Evolutionary conservation across 768 basidiomycete genomes (phyloP).

Genomic region (Imleria badia): DNA sequence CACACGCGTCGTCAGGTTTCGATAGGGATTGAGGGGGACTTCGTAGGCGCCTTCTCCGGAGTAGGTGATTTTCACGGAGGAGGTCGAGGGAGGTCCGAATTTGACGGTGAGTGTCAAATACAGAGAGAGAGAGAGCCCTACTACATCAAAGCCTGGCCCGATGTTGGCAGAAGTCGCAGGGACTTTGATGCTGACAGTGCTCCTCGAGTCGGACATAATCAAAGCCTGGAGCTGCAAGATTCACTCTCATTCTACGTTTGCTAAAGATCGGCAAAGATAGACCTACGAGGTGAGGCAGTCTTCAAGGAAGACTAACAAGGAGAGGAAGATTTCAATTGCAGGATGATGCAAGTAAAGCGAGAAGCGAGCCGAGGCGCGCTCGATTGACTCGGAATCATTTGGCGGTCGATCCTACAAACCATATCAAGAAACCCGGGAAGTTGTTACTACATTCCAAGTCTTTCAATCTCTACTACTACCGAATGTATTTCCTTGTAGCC

Average conservation of each 20-base stretch:
- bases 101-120: slow-evolving; percentile 74
- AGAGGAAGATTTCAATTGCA: neutral
- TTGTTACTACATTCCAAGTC: no score
- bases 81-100: slow-evolving; percentile 36
- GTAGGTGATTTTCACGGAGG: slow-evolving; percentile 68
- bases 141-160: slow-evolving; percentile 98
- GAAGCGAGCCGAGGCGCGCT: neutral
- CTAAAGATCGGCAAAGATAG: neutral
- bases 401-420: slow-evolving; percentile 8
- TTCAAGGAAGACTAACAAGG: neutral
- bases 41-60: slow-evolving; percentile 86
- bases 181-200: slow-evolving; percentile 70
- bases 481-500: neutral
- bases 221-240: slow-evolving; percentile 2
- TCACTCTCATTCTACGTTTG: neutral
- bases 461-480: no score
- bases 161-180: slow-evolving; percentile 99
- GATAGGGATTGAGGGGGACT: slow-evolving; percentile 93
- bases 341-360: neutral
- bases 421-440: slow-evolving; percentile 20
- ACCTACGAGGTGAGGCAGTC: slow-evolving; percentile 7
- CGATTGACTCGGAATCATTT: no score
- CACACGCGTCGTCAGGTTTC: slow-evolving; percentile 95
- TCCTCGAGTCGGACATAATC: slow-evolving; percentile 23
- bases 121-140: slow-evolving; percentile 94